These are phyloP conservation scores for Trametes sp. DNA, from an alignment of 1,284 basidiomycete species.

Conservation along the genomic window DNA sequence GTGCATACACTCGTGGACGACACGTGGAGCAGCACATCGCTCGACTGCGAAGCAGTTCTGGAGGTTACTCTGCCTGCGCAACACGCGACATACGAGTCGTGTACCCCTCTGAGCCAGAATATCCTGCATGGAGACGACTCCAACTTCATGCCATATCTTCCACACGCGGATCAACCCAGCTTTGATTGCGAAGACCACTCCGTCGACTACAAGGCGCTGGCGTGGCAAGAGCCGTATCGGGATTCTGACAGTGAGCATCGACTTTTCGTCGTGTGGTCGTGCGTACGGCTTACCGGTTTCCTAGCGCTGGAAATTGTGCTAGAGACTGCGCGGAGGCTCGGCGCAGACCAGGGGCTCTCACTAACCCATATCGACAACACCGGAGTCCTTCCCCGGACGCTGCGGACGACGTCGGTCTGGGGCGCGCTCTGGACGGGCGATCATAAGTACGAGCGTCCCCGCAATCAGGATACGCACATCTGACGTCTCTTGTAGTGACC, in stretches of 20 bases:
- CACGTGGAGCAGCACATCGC: not conserved
- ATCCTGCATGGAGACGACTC: slow-evolving; percentile 64
- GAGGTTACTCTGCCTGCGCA: not conserved
- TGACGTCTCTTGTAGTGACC: slow-evolving; percentile 18
- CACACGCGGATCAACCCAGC: slow-evolving; percentile 59
- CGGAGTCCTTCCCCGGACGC: slow-evolving; percentile 47
- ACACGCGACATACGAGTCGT: slow-evolving; percentile 53
- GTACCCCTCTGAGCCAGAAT: slow-evolving; percentile 54
- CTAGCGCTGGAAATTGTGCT: slow-evolving; percentile 51
- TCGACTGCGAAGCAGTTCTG: not conserved
- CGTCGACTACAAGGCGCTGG: slow-evolving; percentile 51
- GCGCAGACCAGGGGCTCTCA: slow-evolving; percentile 43
- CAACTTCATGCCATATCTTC: slow-evolving; percentile 61
- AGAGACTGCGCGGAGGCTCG: slow-evolving; percentile 52
- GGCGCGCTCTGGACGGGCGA: slow-evolving; percentile 43
- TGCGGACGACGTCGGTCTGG: slow-evolving; percentile 38
- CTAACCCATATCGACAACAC: slow-evolving; percentile 53
- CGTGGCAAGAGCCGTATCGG: slow-evolving; percentile 52
- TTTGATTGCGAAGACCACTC: slow-evolving; percentile 53
- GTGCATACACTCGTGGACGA: not conserved
- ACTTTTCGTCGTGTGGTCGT: not conserved
- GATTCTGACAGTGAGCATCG: slow-evolving; percentile 59
- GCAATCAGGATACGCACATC: not conserved
- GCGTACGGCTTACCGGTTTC: not conserved
- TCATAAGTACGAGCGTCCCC: slow-evolving; percentile 45